A percentile compares a stretch with the other conserved stretches of the same genome.
Conservation (phyloP, 2,329 filamentous ascomycete species). For the Akanthomyces muscarius region DNA sequence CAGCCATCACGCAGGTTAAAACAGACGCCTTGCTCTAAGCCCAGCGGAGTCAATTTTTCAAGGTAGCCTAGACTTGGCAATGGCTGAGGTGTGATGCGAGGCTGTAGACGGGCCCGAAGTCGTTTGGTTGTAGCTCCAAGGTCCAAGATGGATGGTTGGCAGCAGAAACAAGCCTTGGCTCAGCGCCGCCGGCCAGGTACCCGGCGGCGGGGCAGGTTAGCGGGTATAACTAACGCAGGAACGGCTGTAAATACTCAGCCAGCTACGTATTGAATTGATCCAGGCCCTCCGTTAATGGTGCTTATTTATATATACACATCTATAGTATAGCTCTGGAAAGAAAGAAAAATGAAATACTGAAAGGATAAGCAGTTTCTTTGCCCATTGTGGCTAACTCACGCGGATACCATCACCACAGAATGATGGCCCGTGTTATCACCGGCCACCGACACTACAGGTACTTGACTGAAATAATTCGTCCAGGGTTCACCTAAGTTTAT, state of each 20-base stretch:
- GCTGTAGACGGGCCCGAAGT: not conserved
- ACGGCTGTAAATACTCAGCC: too few species aligned
- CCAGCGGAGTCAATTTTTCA: not conserved
- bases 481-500: too few species aligned
- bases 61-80: not conserved
- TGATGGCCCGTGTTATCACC: too few species aligned
- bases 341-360: too few species aligned
- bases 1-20: slow-evolving; percentile 23
- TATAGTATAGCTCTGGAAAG: too few species aligned
- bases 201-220: not conserved
- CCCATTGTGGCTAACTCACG: not conserved
- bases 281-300: too few species aligned
- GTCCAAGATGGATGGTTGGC: not conserved
- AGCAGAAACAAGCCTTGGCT: not conserved
- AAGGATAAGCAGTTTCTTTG: too few species aligned
- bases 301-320: too few species aligned
- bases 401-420: too few species aligned
- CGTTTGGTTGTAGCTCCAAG: not conserved
- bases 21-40: not conserved
- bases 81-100: not conserved
- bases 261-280: too few species aligned
- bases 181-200: not conserved
- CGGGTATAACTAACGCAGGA: too few species aligned
- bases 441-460: too few species aligned
- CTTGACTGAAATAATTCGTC: not conserved